phyloP scores from a whole-genome alignment of 2,329 filamentous ascomycete genomes.

The Fusarium nodosum region DNA sequence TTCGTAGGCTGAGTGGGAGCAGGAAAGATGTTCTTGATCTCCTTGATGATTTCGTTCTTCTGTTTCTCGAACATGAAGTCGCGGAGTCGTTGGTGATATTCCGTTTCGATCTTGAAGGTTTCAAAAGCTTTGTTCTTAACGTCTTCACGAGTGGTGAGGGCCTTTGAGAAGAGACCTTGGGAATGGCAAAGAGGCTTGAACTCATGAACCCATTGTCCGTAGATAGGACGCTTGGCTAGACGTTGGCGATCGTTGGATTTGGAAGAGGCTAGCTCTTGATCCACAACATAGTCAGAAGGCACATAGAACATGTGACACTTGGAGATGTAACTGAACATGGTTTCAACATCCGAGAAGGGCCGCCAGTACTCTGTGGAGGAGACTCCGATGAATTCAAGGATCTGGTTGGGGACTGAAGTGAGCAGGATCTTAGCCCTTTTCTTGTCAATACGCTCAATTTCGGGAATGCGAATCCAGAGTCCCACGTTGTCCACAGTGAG shows the following conservation, averaged over 20 bases:
- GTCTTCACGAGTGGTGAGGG: constrained; percentile 56
- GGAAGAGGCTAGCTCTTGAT: constrained; percentile 51
- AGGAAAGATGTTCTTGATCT: constrained; percentile 1
- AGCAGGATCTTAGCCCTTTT: constrained; percentile 72
- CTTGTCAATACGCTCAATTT: constrained; percentile 72
- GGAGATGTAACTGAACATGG: constrained; percentile 73
- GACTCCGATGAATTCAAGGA: constrained; percentile 75
- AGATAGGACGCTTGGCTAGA: constrained; percentile 68
- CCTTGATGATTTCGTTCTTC: constrained; percentile 55
- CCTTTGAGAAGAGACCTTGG: constrained; percentile 53
- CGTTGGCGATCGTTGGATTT: constrained; percentile 70
- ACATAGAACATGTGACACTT: constrained; percentile 71
- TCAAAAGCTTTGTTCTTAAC: constrained; percentile 68
- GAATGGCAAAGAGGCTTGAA: constrained; percentile 69
- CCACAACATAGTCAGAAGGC: constrained; percentile 49
- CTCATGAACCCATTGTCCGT: constrained; percentile 71
- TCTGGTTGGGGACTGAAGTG: constrained; percentile 66
- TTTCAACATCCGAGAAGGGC: constrained; percentile 67
- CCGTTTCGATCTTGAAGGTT: constrained; percentile 60
- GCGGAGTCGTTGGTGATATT: constrained; percentile 57
- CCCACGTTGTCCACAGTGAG: constrained; percentile 75
- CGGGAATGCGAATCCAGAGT: constrained; percentile 74
- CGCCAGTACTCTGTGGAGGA: constrained; percentile 62
- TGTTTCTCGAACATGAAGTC: constrained; percentile 60
- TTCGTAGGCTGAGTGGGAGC: not conserved